These are phyloP conservation scores for Amanita pseudoporphyria DNA, from an alignment of 768 basidiomycete species.

Conservation along the genomic window DNA sequence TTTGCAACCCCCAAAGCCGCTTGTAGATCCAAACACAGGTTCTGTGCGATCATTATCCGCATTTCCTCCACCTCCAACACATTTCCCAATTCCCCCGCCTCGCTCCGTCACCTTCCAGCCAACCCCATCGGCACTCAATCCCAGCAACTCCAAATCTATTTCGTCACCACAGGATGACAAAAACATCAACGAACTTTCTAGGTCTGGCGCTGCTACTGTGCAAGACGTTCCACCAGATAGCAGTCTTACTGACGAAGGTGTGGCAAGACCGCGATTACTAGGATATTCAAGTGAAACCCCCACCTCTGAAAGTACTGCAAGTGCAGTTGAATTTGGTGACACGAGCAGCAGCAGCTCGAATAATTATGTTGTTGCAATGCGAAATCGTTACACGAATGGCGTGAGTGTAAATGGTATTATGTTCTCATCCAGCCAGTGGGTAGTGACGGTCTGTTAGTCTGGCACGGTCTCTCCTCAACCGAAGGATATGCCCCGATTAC, in stretches of 20 bases:
- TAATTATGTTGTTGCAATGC: constrained; percentile 61
- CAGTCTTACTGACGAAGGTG: not conserved
- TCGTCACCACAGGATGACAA: not conserved
- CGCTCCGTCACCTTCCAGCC: constrained; percentile 1
- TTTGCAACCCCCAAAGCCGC: too few relatives aligned
- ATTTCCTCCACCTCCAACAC: constrained; percentile 65
- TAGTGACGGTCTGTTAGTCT: constrained; percentile 24
- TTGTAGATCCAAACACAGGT: constrained; percentile 31
- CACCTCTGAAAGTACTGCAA: not conserved
- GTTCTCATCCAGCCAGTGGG: not conserved
- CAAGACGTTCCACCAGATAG: not conserved
- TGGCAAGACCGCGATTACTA: not conserved
- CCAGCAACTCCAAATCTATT: not conserved
- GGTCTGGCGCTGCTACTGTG: not conserved
- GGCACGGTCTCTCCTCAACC: constrained; percentile 43
- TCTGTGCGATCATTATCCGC: constrained; percentile 64
- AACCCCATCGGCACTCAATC: not conserved
- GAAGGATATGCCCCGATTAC: constrained; percentile 54
- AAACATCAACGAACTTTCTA: not conserved
- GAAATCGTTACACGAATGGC: constrained; percentile 47
- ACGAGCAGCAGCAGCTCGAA: constrained; percentile 39
- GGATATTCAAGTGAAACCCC: not conserved
- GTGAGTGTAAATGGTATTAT: constrained; percentile 28
- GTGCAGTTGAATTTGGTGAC: constrained; percentile 36
- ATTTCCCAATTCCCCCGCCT: constrained; percentile 44